Conservation (phyloP, 331 rosid species). For the Dryas integrifolia region DNA sequence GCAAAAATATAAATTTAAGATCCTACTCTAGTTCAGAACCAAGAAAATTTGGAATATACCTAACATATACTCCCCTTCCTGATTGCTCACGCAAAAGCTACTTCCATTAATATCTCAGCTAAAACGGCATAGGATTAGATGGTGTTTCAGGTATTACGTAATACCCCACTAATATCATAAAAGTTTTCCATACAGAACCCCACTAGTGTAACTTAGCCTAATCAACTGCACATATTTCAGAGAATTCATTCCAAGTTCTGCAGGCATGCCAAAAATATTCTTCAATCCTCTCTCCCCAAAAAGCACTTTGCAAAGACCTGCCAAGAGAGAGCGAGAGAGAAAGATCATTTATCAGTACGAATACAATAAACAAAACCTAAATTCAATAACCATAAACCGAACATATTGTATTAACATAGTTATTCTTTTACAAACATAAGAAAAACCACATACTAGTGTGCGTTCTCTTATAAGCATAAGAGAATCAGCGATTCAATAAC, state of each 20-base stretch:
- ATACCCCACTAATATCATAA: conserved; percentile 6
- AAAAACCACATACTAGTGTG: neutral
- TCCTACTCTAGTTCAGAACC: neutral
- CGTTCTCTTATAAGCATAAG: neutral
- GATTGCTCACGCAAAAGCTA: conserved; percentile 5
- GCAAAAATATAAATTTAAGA: neutral
- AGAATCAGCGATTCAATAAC: neutral
- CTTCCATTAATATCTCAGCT: neutral
- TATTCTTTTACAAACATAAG: neutral
- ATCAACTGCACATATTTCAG: conserved; percentile 11
- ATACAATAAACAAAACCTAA: neutral
- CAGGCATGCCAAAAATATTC: conserved; percentile 12
- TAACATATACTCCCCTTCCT: neutral
- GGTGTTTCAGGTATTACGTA: too few relatives aligned
- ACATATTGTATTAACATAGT: neutral
- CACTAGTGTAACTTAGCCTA: conserved; percentile 11
- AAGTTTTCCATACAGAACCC: conserved; percentile 7
- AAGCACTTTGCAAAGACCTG: conserved; percentile 33
- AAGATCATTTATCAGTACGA: neutral
- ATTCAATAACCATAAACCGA: neutral
- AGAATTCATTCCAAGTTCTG: conserved; percentile 1
- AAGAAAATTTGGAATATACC: neutral
- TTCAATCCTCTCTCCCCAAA: conserved; percentile 19
- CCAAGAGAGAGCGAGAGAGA: neutral
- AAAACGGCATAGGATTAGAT: neutral